phyloP scores from a whole-genome alignment of 805 yeast genomes.

The Candida michaelii region DNA sequence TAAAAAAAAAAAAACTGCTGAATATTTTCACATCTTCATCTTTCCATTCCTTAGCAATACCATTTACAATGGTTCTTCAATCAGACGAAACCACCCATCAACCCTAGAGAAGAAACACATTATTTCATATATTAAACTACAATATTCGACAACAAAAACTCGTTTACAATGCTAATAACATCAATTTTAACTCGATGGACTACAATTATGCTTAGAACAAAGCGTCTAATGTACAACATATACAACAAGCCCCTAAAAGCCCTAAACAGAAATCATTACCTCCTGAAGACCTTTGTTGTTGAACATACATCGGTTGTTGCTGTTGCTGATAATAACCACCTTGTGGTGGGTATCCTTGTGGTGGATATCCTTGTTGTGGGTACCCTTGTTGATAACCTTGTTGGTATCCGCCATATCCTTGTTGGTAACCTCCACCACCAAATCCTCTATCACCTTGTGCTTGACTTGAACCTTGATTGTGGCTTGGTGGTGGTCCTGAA shows the following conservation, averaged over 20 bases:
- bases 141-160: neutral
- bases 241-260: slow-evolving; percentile 43
- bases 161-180: neutral
- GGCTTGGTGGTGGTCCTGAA: slow-evolving; percentile 22
- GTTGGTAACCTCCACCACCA: slow-evolving; percentile 19
- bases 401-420: slow-evolving; percentile 19
- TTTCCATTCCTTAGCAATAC: no score
- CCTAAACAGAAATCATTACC: slow-evolving; percentile 33
- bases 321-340: slow-evolving; percentile 37
- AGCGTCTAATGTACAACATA: slow-evolving; percentile 40
- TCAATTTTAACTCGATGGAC: no score
- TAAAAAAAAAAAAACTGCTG: no score
- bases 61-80: no score
- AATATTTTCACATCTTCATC: no score
- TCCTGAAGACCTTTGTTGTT: slow-evolving; percentile 30
- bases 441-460: slow-evolving; percentile 22
- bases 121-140: slow-evolving; percentile 1
- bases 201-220: slow-evolving; percentile 15
- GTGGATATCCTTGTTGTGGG: slow-evolving; percentile 20
- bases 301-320: slow-evolving; percentile 46
- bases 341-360: slow-evolving; percentile 23
- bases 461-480: slow-evolving; percentile 1
- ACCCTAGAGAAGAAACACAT: no score
- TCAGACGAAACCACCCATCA: no score
- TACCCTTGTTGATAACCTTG: slow-evolving; percentile 22